Evolutionary conservation across 1,284 basidiomycete species (phyloP), one percentile per base, ranked within the genome.

Genomic region (Porogramme epimiltina): DNA sequence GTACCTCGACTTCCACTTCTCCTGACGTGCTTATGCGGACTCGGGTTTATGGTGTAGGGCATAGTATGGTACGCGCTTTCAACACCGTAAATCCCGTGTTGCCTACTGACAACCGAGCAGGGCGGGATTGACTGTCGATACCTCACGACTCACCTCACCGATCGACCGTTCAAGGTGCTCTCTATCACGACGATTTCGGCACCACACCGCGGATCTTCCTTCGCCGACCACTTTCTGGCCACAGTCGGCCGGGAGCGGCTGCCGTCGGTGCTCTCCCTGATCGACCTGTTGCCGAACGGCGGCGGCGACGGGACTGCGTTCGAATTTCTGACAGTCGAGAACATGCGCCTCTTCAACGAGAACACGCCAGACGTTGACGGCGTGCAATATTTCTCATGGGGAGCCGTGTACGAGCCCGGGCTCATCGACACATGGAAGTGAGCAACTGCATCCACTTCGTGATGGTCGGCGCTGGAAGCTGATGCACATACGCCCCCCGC

Each of bases 111-210:
- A 15, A 23, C 34, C 10, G 53, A 45, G 15, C 62, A 92, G 91
- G 95, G 95, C 20, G 95, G 95, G 8, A 78, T 98, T 15, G 95
- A 98, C 68, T 95, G 91, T 64, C 82, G 95, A 39, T 96, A 93
- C 69, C 80, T 98, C 36, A 84, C 87, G 6, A 81, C 87, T 1
- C 87, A 89, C 58, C 77, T 92, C 39, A 82, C 77, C 23, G 60
- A 81, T 33, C 80, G 86, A 45, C 81, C 80, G 23, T 89, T 89
- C 66, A 67, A 72, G 23, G 87, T 96, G 18, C 79, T 90, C 34
- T 91, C 87, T 15, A 76, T 97, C 38, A 97, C 95, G 2, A 97
- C 95, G n/a, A 92, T 98, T 65, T 87, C 93, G 19, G 91, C 92
- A 0, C 95, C 95, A 3, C 95, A 98, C 62, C 86, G 90, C 42